These are phyloP conservation scores for Blastocystis sp. DNA, from an alignment of 352 stramenopile species.

Conservation along the genomic window DNA sequence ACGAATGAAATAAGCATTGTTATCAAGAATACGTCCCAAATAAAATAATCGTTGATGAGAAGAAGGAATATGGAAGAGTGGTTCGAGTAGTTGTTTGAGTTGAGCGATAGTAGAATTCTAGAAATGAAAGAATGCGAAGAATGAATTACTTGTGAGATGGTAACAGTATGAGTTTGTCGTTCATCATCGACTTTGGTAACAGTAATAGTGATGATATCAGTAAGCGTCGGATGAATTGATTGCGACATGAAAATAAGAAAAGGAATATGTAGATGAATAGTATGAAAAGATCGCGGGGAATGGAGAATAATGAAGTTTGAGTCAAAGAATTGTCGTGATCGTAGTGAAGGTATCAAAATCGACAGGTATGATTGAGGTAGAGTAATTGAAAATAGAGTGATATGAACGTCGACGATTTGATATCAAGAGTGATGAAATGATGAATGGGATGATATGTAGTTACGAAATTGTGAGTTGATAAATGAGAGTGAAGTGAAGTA, in stretches of 20 bases:
- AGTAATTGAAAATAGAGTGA: not conserved
- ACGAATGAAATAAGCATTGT: not conserved
- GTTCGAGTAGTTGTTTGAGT: not conserved
- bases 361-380: not conserved
- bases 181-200: not conserved
- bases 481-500: constrained; percentile 93
- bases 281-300: not conserved
- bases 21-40: constrained; percentile 1
- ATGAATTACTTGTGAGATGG: not conserved
- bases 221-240: not conserved
- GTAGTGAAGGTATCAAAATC: not conserved
- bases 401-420: not conserved
- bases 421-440: not conserved
- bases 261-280: not conserved
- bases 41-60: constrained; percentile 14
- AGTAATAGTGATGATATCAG: not conserved
- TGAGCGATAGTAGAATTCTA: constrained; percentile 3
- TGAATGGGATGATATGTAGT: not conserved
- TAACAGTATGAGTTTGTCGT: not conserved
- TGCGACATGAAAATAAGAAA: not conserved
- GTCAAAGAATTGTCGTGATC: not conserved
- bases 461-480: constrained; percentile 83
- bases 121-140: not conserved
- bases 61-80: not conserved
- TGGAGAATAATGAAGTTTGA: not conserved